phyloP scores from a whole-genome alignment of 164 flowering plant genomes.

The Liriodendron chinense region DNA sequence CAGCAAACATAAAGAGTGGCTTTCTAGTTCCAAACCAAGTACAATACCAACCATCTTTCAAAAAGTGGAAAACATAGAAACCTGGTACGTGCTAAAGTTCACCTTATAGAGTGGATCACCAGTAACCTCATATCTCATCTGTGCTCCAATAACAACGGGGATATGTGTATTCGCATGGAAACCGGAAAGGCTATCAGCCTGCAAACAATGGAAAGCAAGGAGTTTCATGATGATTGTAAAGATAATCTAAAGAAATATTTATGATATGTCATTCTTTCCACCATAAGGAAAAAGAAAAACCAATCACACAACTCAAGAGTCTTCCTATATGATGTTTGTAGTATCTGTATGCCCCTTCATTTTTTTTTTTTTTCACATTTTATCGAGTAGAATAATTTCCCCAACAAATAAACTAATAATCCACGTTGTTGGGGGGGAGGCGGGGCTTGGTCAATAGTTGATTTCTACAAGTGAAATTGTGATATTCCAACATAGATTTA shows the following conservation, averaged over 20 bases:
- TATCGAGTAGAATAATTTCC: no score
- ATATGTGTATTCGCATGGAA: constrained; percentile 94
- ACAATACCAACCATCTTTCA: not conserved
- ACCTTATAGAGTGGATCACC: constrained; percentile 92
- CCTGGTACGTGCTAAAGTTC: constrained; percentile 6
- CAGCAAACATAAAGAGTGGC: not conserved
- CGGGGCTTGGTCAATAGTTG: no score
- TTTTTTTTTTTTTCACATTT: no score
- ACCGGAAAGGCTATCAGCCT: constrained; percentile 81
- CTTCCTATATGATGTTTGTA: no score
- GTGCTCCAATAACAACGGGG: constrained; percentile 87
- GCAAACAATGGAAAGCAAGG: constrained; percentile 11
- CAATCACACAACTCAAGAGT: no score
- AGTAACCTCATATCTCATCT: constrained; percentile 90
- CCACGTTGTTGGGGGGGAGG: no score
- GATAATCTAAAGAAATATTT: not conserved
- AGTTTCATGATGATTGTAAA: not conserved
- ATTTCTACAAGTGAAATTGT: no score
- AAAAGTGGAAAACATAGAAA: not conserved
- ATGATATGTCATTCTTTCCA: not conserved
- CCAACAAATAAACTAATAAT: no score
- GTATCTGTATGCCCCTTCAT: no score
- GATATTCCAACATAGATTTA: no score
- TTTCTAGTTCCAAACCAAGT: not conserved
- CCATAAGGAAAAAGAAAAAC: not conserved